Base-by-base conservation (phyloP, 768 basidiomycete genomes). In the Tubosaeta brunneosetosa region DNA sequence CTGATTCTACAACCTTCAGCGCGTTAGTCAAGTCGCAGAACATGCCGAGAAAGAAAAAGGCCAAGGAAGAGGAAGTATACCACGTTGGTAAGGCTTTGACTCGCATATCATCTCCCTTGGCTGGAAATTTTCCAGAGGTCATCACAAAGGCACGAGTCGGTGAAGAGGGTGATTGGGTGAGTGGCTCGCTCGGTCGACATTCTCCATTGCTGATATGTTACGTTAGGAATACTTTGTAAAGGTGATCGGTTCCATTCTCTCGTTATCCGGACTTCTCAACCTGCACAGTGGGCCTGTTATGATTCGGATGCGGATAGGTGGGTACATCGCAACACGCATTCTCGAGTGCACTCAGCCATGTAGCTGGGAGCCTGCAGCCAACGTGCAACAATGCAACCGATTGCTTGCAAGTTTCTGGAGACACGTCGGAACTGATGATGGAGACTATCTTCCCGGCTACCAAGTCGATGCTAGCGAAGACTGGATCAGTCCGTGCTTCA, bases 321-420 rank as follows among this genome's bases (percentile, higher is more conserved):
- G 29, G 71, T 37, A 51, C 13, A 29, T 32, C 38, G 31, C 40
- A 48, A 31, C 6, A n/a, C 36, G 34, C 38, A 22, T 26, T 31
- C 52, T 48, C 38, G 14, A 25, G 47, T 45, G 50, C 29, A n/a
- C 34, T 55, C 40, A 31, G 6, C 41, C 0, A 34, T 53, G 41
- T 51, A 88, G 87, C 59, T 88, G 86, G 86, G 87, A 88, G 53
- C 87, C 87, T 11, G 68, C 74, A 47, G 68, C 67, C 7, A 86
- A 89, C 61, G 73, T 89, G 13, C 57, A 63, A 33, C 70, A 75
- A 26, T 89, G 87, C 61, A 66, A 77, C 14, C 76, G 82, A 17
- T 72, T 89, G 14, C 67, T 87, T 25, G 55, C 65, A n/a, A 82
- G 81, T 55, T 89, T 89, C 63, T 85, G 83, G 83, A 62, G 66